Base-by-base conservation (phyloP, 2,329 filamentous ascomycete species). In the Cyphellophora europaea region DNA sequence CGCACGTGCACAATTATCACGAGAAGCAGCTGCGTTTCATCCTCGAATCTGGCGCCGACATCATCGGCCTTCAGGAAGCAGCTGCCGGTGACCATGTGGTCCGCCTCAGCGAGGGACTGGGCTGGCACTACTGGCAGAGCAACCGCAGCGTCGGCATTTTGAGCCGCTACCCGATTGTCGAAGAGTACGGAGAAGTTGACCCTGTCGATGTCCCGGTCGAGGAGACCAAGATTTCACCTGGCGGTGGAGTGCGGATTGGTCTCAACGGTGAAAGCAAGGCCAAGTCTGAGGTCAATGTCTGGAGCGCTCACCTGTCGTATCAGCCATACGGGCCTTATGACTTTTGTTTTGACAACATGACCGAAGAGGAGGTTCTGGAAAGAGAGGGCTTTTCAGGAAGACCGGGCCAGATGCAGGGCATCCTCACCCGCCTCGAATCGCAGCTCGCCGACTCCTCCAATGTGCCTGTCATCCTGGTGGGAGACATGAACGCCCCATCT, bases 11-110 rank as follows among this genome's bases (percentile, higher is more conserved):
- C n/a, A 8, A n/a, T n/a, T 25, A 25, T 25, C 21, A 25, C 21
- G 21, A 25, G n/a, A 25, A 25, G 21, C 21, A 25, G 21, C 8
- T 25, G 21, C 21, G 21, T 25, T 25, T 25, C 21, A 25, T 25
- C n/a, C 21, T 25, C 8, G 21, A n/a, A n/a, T 25, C 21, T n/a
- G n/a, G n/a, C n/a, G 21, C n/a, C 21, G 21, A 25, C n/a, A 8
- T 25, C 21, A 25, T 25, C n/a, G 21, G 8, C 21, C n/a, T 25
- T n/a, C 21, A 25, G 21, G 21, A 25, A 8, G n/a, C n/a, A 8
- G 21, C 21, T 8, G 8, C 21, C 8, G n/a, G 8, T n/a, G 21
- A 25, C 21, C 21, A 25, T n/a, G 8, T 25, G 21, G 21, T 8
- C 8, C 8, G 21, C 8, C 8, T 25, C n/a, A n/a, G 8, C 21